Percentiles rank a stretch among this genome's conserved stretches.
Evolutionary conservation across 495 filamentous ascomycete species (phyloP).

Genomic region (Daldinia childiae): DNA sequence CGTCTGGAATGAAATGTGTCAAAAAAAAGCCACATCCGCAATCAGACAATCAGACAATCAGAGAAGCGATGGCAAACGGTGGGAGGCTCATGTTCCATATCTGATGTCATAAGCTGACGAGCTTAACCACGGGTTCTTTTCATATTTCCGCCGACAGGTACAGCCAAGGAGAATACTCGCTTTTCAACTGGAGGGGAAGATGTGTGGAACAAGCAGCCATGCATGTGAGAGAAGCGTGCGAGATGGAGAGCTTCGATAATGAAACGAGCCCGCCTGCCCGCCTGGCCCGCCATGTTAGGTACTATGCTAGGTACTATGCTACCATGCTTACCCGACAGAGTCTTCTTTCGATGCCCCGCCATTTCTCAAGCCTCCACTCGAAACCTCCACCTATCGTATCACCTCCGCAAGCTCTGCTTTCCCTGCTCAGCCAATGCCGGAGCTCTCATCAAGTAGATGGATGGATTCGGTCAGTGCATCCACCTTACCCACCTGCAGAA

Average conservation of each 20-base stretch:
- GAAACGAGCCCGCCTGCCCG: conserved; percentile 20
- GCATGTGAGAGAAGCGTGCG: conserved; percentile 32
- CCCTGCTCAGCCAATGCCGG: conserved; percentile 33
- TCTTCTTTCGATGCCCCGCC: conserved; percentile 33
- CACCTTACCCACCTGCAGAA: conserved; percentile 48
- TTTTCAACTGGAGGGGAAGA: conserved; percentile 10
- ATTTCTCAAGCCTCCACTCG: conserved; percentile 32
- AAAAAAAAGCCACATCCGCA: conserved; percentile 33
- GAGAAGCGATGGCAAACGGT: conserved; percentile 15
- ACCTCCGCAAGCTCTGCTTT: conserved; percentile 30
- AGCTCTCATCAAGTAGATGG: conserved; percentile 32
- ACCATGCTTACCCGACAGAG: conserved; percentile 35
- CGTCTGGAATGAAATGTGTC: conserved; percentile 37
- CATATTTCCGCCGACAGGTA: conserved; percentile 28
- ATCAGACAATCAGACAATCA: conserved; percentile 19
- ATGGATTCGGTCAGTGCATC: conserved; percentile 29
- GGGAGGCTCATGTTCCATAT: conserved; percentile 33
- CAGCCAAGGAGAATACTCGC: not conserved
- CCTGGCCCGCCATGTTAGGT: no score
- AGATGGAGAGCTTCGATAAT: conserved; percentile 33
- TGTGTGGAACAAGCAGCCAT: conserved; percentile 24
- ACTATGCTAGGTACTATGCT: conserved; percentile 1
- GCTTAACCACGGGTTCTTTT: conserved; percentile 33
- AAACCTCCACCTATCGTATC: conserved; percentile 37
- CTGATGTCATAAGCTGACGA: conserved; percentile 42